A percentile compares a stretch with the other conserved stretches of the same genome.
These are phyloP conservation scores for Ophiostoma ulmi DNA, from an alignment of 2,329 filamentous ascomycete genomes.

Conservation along the genomic window DNA sequence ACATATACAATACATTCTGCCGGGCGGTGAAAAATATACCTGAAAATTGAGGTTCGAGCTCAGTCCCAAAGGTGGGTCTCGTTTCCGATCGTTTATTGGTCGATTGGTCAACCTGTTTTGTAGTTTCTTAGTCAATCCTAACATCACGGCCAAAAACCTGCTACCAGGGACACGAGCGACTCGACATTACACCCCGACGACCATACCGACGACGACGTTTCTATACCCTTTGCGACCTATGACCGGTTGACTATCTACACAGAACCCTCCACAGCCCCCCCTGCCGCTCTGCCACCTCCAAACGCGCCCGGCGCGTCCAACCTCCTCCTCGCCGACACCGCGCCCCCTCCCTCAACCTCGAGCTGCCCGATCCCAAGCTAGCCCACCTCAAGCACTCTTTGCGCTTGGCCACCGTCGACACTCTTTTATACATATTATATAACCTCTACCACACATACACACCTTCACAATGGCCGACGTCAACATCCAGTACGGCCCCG, in stretches of 20 bases:
- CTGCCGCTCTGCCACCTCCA: background rate
- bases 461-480: slow-evolving; percentile 25
- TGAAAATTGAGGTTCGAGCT: slow-evolving; percentile 24
- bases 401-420: background rate
- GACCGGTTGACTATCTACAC: background rate
- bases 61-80: background rate
- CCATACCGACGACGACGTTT: slow-evolving; percentile 14
- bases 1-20: slow-evolving; percentile 18
- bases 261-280: background rate
- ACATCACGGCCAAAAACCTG: slow-evolving; percentile 13
- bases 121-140: background rate
- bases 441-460: background rate
- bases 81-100: background rate
- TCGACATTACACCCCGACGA: background rate
- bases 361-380: background rate
- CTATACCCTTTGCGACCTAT: background rate
- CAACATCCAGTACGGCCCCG: slow-evolving; percentile 26
- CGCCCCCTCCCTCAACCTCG: background rate
- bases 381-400: background rate
- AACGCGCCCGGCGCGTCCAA: slow-evolving; percentile 9
- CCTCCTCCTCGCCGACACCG: background rate
- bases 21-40: slow-evolving; percentile 21
- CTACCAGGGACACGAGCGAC: slow-evolving; percentile 7
- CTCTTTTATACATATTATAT: background rate
- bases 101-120: background rate